Conservation (phyloP, 2,329 filamentous ascomycete genomes). For the Colletotrichum chlorophyti region DNA sequence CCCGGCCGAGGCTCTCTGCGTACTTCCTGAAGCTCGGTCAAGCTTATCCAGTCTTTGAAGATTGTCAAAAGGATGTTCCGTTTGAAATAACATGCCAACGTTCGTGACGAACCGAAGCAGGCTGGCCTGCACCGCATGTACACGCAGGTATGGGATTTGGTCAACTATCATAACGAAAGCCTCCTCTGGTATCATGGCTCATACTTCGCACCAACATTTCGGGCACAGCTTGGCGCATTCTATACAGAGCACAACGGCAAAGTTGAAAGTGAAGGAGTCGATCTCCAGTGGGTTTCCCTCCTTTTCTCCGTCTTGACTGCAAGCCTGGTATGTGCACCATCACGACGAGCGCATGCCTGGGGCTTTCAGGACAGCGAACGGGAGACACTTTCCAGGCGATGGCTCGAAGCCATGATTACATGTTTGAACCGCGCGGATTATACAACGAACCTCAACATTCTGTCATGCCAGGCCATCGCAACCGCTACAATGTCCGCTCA, state of each 20-base stretch:
- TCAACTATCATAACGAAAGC: slow-evolving; percentile 32
- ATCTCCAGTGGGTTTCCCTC: slow-evolving; percentile 53
- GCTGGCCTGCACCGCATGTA: slow-evolving; percentile 32
- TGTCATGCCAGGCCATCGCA: slow-evolving; percentile 52
- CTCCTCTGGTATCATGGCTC: slow-evolving; percentile 36
- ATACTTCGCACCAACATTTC: slow-evolving; percentile 40
- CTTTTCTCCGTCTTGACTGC: slow-evolving; percentile 51
- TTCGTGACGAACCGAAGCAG: background rate
- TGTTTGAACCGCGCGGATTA: slow-evolving; percentile 54
- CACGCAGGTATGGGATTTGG: slow-evolving; percentile 32
- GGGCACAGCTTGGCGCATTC: slow-evolving; percentile 43
- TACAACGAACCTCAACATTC: slow-evolving; percentile 48
- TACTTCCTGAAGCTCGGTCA: background rate
- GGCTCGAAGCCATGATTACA: slow-evolving; percentile 51
- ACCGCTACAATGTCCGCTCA: slow-evolving; percentile 56
- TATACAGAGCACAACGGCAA: slow-evolving; percentile 41
- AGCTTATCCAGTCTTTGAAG: background rate
- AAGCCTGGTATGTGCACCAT: slow-evolving; percentile 48
- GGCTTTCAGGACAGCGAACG: slow-evolving; percentile 50
- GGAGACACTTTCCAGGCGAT: slow-evolving; percentile 46
- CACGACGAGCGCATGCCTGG: slow-evolving; percentile 43
- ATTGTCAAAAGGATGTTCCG: background rate
- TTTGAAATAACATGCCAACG: background rate
- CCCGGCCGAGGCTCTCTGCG: background rate
- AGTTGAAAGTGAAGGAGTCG: slow-evolving; percentile 39